Evolutionary conservation across 352 stramenopile species (phyloP), one percentile per base, ranked within the genome.

Genomic region (Globisporangium carolinianum): DNA sequence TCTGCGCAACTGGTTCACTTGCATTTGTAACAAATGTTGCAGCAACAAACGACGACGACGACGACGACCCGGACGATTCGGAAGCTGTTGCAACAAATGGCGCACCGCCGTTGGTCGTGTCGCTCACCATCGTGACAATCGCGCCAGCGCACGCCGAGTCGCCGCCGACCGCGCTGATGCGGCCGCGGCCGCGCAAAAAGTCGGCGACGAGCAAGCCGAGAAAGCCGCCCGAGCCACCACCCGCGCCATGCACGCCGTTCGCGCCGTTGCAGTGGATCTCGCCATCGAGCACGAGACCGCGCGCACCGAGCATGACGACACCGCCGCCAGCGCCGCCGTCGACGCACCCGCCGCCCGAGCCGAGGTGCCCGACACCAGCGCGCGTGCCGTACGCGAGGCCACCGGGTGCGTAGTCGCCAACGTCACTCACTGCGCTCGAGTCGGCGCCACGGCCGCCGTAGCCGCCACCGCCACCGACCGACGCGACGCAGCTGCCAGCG

Each of bases 391-490:
- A 93, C 10, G 75, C 65, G 18, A 89, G 57, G 9, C 83, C 83
- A 46, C 83, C 80, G 46, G 72, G 71, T 0, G 78, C 80, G 53
- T 87, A 86, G 46, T 86, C 77, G 35, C 73, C 74, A 12, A 69
- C 66, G 24, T 67, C 60, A 36, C 75, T 78, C 43, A 87, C 69
- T 7, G 77, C 52, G 10, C 75, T 85, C 2, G 83, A 91, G 57
- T 93, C 83, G 36, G 78, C 83, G 50, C 83, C 83, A 3, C 72
- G 72, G 15, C 83, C 80, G 47, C 83, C 83, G 35, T 91, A 92
- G 11, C 83, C 80, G 35, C 71, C 83, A 37, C 83, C 83, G 24
- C 76, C 80, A 35, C 83, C 83, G 3, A 89, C 72, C 3, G 78
- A 87, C 8, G 59, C 66, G 14, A 71, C 65, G 51, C 83, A 92